phyloP scores from a whole-genome alignment of 2,329 filamentous ascomycete species.

The Drechslera avenae region DNA sequence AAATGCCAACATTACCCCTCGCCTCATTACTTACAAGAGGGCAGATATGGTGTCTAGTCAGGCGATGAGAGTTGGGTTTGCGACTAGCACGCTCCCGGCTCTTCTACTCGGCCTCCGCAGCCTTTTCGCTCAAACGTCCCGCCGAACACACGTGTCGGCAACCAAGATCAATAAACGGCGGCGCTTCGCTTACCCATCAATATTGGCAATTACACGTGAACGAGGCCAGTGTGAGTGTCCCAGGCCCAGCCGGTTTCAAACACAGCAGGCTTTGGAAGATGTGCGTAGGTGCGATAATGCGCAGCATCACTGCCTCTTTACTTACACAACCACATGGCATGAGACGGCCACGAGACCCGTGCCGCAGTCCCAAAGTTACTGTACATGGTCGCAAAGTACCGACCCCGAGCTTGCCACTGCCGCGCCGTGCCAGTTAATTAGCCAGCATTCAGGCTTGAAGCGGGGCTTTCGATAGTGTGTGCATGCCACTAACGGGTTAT shows the following conservation, averaged over 20 bases:
- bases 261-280: slow-evolving; percentile 2
- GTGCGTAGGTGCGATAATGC: slow-evolving; percentile 1
- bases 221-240: not conserved
- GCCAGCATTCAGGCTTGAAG: slow-evolving; percentile 36
- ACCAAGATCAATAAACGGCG: slow-evolving; percentile 13
- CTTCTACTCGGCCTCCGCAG: slow-evolving; percentile 14
- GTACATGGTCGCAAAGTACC: not conserved
- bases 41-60: slow-evolving; percentile 11
- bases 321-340: not conserved
- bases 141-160: slow-evolving; percentile 11
- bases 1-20: slow-evolving; percentile 31
- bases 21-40: slow-evolving; percentile 16
- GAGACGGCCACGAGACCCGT: slow-evolving; percentile 8
- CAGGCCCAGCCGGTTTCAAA: slow-evolving; percentile 1
- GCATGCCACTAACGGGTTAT: slow-evolving; percentile 34
- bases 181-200: slow-evolving; percentile 4
- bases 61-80: slow-evolving; percentile 21
- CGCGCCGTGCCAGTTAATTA: slow-evolving; percentile 37
- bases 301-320: not conserved
- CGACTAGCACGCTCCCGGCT: slow-evolving; percentile 12
- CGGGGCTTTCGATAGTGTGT: slow-evolving; percentile 36
- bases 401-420: slow-evolving; percentile 1
- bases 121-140: slow-evolving; percentile 13
- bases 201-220: slow-evolving; percentile 1
- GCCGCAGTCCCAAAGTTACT: slow-evolving; percentile 4